A percentile compares a stretch with the other conserved stretches of the same genome.
Conservation (phyloP, 805 yeast species). For the Saturnispora ahearnii region DNA sequence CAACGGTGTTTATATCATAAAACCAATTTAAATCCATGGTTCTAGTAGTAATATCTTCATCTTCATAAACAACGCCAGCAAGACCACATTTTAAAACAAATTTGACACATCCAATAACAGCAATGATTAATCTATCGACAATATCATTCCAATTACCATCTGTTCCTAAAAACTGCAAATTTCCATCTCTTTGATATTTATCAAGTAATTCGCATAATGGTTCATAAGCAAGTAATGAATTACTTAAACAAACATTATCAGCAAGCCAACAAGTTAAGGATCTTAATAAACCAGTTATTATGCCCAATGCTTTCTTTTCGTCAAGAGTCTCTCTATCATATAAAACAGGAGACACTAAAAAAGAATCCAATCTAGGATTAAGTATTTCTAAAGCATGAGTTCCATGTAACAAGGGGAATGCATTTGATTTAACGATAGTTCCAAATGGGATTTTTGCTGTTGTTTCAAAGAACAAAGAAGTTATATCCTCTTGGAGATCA, state of each 20-base stretch:
- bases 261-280: slow-evolving; percentile 64
- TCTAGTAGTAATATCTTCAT: slow-evolving; percentile 64
- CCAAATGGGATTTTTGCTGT: slow-evolving; percentile 31
- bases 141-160: slow-evolving; percentile 31
- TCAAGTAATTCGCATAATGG: slow-evolving; percentile 33
- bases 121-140: slow-evolving; percentile 42
- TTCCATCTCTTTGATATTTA: slow-evolving; percentile 1
- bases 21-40: slow-evolving; percentile 45
- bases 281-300: slow-evolving; percentile 41
- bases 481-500: slow-evolving; percentile 38
- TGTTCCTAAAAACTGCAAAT: neutral
- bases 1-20: slow-evolving; percentile 13
- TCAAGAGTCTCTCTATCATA: slow-evolving; percentile 31
- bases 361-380: slow-evolving; percentile 70
- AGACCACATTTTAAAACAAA: slow-evolving; percentile 38
- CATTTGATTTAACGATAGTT: slow-evolving; percentile 47
- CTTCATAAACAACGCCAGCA: slow-evolving; percentile 58
- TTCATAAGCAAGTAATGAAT: slow-evolving; percentile 66
- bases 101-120: slow-evolving; percentile 46
- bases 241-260: slow-evolving; percentile 58
- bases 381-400: slow-evolving; percentile 79
- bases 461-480: slow-evolving; percentile 38
- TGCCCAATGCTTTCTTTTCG: slow-evolving; percentile 38
- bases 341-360: slow-evolving; percentile 40
- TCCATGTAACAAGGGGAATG: slow-evolving; percentile 68